Evolutionary conservation across 148 eudicot species (phyloP), one percentile per base, ranked within the genome.

Genomic region (Dysphania ambrosioides): DNA sequence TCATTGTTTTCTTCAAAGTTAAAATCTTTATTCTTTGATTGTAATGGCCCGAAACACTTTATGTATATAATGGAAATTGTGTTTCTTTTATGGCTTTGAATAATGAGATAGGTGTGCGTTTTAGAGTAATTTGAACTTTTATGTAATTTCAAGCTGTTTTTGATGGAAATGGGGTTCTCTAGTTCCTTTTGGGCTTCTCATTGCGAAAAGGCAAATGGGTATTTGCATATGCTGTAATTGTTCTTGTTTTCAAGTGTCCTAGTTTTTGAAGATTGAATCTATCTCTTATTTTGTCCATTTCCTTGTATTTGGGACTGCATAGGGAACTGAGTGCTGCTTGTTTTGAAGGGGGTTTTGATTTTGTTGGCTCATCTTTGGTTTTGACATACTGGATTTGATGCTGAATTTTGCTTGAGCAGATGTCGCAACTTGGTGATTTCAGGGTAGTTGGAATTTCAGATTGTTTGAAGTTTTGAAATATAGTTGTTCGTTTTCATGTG

Each of bases 131-230:
- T 10, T 18, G 27, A 55, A 31, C 18, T 31, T 4, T 31, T 47
- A 15, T 1, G 34, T 42, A 21, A 18, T 49, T 64, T 64, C 18
- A 27, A 30, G 21, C 44, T 63, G 18, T 12, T 31, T 65, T 65
- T 65, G 35, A 15, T 63, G 29, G 18, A 74, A 51, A 65, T 32
- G 62, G 71, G 58, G n/a, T n/a, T 72, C n/a, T 26, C 10, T 23
- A 11, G 10, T 31, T 32, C 7, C 2, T 42, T 29, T 23, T 31
- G 41, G 27, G 31, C 34, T 60, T 73, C 13, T 41, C 13, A 42
- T 31, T 30, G 68, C 30, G 65, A 26, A 66, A 55, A 51, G 23
- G 16, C 7, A 3, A 34, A 8, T n/a, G 34, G 34, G 35, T 35
- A 32, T 15, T 51, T 73, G 29, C 3, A 34, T 2, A 29, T 30